Evolutionary conservation across 208 protist genomes (phyloP).

Genomic region (Acanthamoeba divionensis): DNA sequence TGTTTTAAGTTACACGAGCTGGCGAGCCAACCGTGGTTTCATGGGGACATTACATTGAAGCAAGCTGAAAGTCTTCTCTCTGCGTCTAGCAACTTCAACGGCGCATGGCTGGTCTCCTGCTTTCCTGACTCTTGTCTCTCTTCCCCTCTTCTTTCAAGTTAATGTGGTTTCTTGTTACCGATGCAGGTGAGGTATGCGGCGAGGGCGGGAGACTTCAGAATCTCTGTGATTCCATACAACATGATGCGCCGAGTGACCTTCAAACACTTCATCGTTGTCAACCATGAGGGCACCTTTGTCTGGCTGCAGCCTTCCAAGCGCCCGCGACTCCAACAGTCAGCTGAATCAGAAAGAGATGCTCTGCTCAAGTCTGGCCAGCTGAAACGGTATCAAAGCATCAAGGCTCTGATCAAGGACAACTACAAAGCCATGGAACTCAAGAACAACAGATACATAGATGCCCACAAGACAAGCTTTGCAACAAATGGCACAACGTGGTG

Average conservation of each 20-base stretch:
- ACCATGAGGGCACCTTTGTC: background rate
- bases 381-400: conserved; percentile 25
- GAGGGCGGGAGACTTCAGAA: background rate
- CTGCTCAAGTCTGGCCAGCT: background rate
- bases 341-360: background rate
- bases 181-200: conserved; percentile 3
- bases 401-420: conserved; percentile 35
- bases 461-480: background rate
- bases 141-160: too few relatives aligned
- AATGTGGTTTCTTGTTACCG: too few relatives aligned
- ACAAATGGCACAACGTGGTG: background rate
- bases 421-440: background rate
- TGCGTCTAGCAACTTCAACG: conserved; percentile 16
- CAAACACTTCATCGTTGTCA: conserved; percentile 16
- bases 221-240: conserved; percentile 31
- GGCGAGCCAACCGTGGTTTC: conserved; percentile 9
- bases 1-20: background rate
- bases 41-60: background rate
- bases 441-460: conserved; percentile 17
- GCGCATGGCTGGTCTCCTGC: background rate
- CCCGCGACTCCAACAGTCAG: background rate
- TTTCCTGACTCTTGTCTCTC: background rate
- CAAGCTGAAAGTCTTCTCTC: background rate
- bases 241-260: background rate
- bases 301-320: background rate